These are phyloP conservation scores for Fusarium oxysporum DNA, from an alignment of 2,329 filamentous ascomycete genomes.

Conservation along the genomic window DNA sequence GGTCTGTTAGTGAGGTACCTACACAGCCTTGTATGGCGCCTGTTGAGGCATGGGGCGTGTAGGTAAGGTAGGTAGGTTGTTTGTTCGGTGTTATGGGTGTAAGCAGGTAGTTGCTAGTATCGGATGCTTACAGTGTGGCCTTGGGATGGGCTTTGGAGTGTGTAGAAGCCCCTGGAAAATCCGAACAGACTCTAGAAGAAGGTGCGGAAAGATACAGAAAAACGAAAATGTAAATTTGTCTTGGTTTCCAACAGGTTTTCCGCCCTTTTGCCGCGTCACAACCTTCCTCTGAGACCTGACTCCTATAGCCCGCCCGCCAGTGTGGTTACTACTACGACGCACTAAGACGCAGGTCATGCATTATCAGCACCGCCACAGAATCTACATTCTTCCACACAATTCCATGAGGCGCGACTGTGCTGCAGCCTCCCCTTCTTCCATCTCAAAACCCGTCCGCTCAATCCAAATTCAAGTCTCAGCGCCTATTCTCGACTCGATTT, in stretches of 20 bases:
- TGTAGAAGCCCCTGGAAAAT: constrained; percentile 30
- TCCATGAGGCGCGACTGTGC: constrained; percentile 55
- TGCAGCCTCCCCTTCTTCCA: constrained; percentile 48
- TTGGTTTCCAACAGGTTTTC: background rate
- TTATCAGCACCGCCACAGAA: constrained; percentile 54
- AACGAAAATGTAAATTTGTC: background rate
- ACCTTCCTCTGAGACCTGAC: constrained; percentile 10
- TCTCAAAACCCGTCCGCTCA: constrained; percentile 45
- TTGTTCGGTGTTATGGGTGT: constrained; percentile 6
- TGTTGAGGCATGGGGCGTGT: background rate
- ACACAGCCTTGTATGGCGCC: constrained; percentile 38
- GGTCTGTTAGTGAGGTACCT: constrained; percentile 41
- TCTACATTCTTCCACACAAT: constrained; percentile 57
- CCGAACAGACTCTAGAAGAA: background rate
- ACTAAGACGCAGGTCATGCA: constrained; percentile 42
- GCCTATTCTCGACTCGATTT: constrained; percentile 38
- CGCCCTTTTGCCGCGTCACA: background rate
- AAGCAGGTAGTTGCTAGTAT: constrained; percentile 8
- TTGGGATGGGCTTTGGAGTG: background rate
- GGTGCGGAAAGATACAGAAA: background rate
- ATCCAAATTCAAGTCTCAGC: constrained; percentile 35
- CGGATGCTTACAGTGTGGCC: constrained; percentile 17
- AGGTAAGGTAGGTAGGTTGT: background rate
- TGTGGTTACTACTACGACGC: constrained; percentile 5
- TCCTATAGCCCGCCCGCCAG: constrained; percentile 9